Percentiles rank a stretch among this genome's conserved stretches.
Conservation (phyloP, 768 basidiomycete species). For the Boletales sp. region DNA sequence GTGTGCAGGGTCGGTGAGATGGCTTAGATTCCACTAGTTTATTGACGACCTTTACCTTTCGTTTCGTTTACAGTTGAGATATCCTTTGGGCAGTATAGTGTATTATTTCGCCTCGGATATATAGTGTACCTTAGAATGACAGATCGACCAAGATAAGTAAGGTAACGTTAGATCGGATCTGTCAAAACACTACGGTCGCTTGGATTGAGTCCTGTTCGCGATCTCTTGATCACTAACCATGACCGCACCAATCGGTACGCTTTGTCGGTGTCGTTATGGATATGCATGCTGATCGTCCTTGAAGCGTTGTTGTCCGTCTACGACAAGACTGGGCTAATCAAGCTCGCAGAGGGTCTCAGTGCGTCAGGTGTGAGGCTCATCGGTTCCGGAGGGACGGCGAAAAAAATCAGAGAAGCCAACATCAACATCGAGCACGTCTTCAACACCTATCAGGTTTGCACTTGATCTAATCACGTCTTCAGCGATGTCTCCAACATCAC, state of each 20-base stretch:
- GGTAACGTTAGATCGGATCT: background rate
- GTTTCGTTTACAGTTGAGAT: slow-evolving; percentile 2
- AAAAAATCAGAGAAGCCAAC: slow-evolving; percentile 92
- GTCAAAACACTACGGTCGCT: background rate
- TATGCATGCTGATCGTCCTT: slow-evolving; percentile 2
- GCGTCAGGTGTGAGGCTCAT: slow-evolving; percentile 81
- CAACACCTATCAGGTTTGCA: background rate
- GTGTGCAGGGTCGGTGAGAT: slow-evolving; percentile 33
- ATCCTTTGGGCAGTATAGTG: slow-evolving; percentile 13
- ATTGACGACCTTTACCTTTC: slow-evolving; percentile 3
- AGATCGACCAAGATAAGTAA: slow-evolving; percentile 19
- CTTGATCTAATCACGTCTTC: slow-evolving; percentile 7
- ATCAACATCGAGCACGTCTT: slow-evolving; percentile 82
- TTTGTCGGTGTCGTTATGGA: background rate
- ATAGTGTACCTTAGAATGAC: slow-evolving; percentile 7
- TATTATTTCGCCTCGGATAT: background rate
- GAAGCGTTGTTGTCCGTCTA: slow-evolving; percentile 92
- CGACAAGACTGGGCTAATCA: slow-evolving; percentile 88
- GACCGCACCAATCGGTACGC: slow-evolving; percentile 29
- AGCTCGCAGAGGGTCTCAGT: slow-evolving; percentile 83
- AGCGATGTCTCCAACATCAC: slow-evolving; percentile 98
- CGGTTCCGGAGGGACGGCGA: slow-evolving; percentile 96
- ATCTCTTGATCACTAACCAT: slow-evolving; percentile 17
- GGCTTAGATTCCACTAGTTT: background rate
- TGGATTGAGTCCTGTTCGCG: background rate